Evolutionary conservation across 1,284 basidiomycete species (phyloP), one percentile per base, ranked within the genome.

Genomic region (Anthracocystis panici-leucophaei): DNA sequence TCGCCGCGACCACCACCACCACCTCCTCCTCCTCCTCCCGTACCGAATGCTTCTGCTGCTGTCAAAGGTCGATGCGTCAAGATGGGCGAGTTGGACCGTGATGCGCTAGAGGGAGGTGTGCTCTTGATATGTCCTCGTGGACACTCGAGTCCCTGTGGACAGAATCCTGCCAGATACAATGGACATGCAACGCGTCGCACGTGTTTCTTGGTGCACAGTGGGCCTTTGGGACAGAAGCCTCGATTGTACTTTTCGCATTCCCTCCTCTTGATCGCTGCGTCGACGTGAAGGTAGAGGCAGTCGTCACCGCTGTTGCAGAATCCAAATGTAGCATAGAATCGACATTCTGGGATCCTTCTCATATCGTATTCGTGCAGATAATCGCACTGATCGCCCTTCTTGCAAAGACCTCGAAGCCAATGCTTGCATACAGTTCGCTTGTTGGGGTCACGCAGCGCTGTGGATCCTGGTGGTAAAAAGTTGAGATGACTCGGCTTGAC

Each of bases 361-460:
- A 99, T 89, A 85, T 99, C 97, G 88, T 97, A 99, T 87, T 99
- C 97, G 87, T 99, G 97, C 84, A 99, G 89, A 87, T 99, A 99
- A 87, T 99, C 97, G 88, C 97, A 99, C 46, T 92, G 91, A 84
- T 97, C 93, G 63, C 95, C 96, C 86, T 99, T 99, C 88, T 99
- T 99, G 88, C 97, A 99, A 44, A 99, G 89, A 29, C 97, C 97
- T 69, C 97, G 90, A 35, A 99, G 90, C 93, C 96, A 99, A 87
- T 99, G 97, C 88, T 99, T 99, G 88, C 97, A 99, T n/a, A 99
- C 86, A 18, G 87, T 87, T 33, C 84, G 78, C 59, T 82, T 96
- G 21, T 92, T 90, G 9, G 73, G 70, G 50, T 84, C 83, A 27
- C 80, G 78, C 12, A 66, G 50, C 20, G 66, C 56, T 41, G 60